Evolutionary conservation across 2,329 filamentous ascomycete species (phyloP).

Genomic region (Neurospora sp.): DNA sequence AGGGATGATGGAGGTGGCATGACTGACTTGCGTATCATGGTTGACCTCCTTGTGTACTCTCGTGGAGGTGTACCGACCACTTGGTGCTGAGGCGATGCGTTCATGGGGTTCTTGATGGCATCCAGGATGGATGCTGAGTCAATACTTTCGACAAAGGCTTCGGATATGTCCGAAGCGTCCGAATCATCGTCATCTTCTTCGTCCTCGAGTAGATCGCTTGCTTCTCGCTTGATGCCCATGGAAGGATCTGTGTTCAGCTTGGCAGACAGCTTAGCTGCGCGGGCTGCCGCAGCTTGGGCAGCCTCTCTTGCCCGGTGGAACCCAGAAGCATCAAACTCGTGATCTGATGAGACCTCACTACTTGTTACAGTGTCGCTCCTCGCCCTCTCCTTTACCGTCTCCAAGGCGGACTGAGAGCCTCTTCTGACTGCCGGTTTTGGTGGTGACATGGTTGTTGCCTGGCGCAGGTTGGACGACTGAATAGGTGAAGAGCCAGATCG

Average conservation of each 20-base stretch:
- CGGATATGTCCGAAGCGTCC: conserved; percentile 48
- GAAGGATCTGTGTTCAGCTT: conserved; percentile 41
- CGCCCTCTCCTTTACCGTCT: conserved; percentile 59
- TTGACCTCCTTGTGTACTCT: conserved; percentile 51
- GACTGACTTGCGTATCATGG: conserved; percentile 48
- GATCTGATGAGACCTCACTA: conserved; percentile 76
- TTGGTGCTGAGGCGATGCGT: conserved; percentile 43
- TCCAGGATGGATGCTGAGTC: conserved; percentile 65
- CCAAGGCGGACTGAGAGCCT: conserved; percentile 62
- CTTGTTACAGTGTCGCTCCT: conserved; percentile 70
- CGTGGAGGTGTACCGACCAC: conserved; percentile 56
- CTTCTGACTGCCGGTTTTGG: conserved; percentile 43
- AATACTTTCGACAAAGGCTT: conserved; percentile 55
- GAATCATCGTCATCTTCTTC: conserved; percentile 52
- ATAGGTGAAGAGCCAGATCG: conserved; percentile 84
- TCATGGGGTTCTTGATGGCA: conserved; percentile 49
- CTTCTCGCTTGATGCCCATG: conserved; percentile 33
- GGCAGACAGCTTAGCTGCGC: conserved; percentile 40
- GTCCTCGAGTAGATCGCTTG: conserved; percentile 44
- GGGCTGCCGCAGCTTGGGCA: conserved; percentile 48
- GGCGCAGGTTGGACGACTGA: conserved; percentile 53
- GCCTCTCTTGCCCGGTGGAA: conserved; percentile 56
- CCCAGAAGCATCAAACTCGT: conserved; percentile 60
- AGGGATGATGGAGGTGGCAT: conserved; percentile 45
- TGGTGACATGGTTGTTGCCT: conserved; percentile 39